Evolutionary conservation across 2,329 filamentous ascomycete genomes (phyloP).

Genomic region (Cladosporium sphaerospermum): DNA sequence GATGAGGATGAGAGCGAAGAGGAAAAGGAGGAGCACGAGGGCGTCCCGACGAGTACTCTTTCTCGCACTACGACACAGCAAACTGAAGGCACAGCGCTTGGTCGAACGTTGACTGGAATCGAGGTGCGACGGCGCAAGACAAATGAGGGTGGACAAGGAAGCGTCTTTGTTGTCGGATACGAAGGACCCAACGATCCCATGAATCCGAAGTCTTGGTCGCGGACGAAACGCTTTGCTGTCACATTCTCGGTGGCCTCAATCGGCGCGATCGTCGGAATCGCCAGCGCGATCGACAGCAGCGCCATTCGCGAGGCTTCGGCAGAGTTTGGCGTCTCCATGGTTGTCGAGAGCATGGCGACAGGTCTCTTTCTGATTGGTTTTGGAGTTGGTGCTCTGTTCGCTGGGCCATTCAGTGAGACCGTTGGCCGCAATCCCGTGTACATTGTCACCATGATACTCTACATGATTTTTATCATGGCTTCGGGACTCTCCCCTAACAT

Average conservation of each 20-base stretch:
- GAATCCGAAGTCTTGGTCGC: slow-evolving; percentile 12
- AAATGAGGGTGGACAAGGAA: slow-evolving; percentile 31
- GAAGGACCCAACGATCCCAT: slow-evolving; percentile 5
- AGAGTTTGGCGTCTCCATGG: slow-evolving; percentile 12
- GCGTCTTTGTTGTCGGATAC: slow-evolving; percentile 14
- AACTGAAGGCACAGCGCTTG: slow-evolving; percentile 29
- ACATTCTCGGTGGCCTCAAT: slow-evolving; percentile 1
- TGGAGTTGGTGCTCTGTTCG: slow-evolving; percentile 32
- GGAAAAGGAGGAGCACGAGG: slow-evolving; percentile 15
- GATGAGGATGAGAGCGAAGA: slow-evolving; percentile 10
- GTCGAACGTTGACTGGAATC: slow-evolving; percentile 32
- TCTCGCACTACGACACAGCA: slow-evolving; percentile 27
- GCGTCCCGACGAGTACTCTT: slow-evolving; percentile 18
- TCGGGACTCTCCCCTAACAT: slow-evolving; percentile 18
- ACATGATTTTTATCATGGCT: slow-evolving; percentile 16
- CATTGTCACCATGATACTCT: slow-evolving; percentile 14
- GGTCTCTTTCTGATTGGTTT: slow-evolving; percentile 41
- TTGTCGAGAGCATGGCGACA: slow-evolving; percentile 7
- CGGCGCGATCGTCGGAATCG: neutral
- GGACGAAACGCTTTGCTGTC: neutral
- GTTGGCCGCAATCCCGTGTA: slow-evolving; percentile 27
- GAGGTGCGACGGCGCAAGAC: slow-evolving; percentile 31
- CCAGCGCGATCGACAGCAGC: slow-evolving; percentile 8
- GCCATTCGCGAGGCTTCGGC: neutral
- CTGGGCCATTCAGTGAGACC: slow-evolving; percentile 35